These are phyloP conservation scores for Didymella exigua DNA, from an alignment of 2,329 filamentous ascomycete genomes.

Conservation along the genomic window DNA sequence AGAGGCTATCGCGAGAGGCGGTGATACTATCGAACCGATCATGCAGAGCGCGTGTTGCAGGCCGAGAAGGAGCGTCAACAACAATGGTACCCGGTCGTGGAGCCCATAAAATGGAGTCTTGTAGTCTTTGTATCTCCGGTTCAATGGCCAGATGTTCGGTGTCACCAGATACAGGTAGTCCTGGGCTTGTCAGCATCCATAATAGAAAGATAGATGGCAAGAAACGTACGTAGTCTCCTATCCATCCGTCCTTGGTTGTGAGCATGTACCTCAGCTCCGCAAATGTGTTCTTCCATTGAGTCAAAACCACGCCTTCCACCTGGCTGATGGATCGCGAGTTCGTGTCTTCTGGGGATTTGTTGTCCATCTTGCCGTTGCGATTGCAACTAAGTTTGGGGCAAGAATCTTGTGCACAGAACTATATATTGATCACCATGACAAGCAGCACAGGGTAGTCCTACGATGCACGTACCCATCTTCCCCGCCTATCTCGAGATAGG, in stretches of 20 bases:
- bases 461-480: not conserved
- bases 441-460: not conserved
- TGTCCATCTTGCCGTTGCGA: not conserved
- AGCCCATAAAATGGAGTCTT: conserved; percentile 35
- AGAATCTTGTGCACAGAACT: not conserved
- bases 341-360: not conserved
- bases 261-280: conserved; percentile 1
- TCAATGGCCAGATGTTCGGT: conserved; percentile 31
- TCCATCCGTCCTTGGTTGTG: not conserved
- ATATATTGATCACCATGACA: not conserved
- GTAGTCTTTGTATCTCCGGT: conserved; percentile 35
- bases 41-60: conserved; percentile 40
- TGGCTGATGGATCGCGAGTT: not conserved
- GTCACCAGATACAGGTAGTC: conserved; percentile 45
- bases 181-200: conserved; percentile 19
- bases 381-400: not conserved
- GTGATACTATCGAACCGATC: conserved; percentile 36
- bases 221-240: conserved; percentile 1
- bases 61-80: conserved; percentile 35
- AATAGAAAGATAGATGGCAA: not conserved
- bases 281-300: not conserved
- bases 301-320: not conserved
- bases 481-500: conserved; percentile 4
- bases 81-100: conserved; percentile 33
- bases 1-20: conserved; percentile 38